Percentiles rank a stretch among this genome's conserved stretches.
phyloP scores from a whole-genome alignment of 1,284 basidiomycete genomes.

The Trametes versicolor region DNA sequence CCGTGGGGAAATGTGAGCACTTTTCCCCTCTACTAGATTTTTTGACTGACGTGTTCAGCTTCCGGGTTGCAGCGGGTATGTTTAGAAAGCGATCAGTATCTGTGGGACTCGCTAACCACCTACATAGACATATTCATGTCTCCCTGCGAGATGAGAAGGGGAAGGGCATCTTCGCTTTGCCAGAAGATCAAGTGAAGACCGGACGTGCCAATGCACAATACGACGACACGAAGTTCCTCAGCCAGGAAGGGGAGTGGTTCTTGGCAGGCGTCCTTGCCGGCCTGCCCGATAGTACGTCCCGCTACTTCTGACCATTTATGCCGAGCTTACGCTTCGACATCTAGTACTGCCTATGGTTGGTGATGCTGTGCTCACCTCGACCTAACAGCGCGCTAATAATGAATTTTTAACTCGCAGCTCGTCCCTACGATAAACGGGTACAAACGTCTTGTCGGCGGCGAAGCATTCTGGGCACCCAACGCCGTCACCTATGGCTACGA shows the following conservation, averaged over 20 bases:
- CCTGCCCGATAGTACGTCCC: slow-evolving; percentile 79
- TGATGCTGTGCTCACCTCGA: neutral
- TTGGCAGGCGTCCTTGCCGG: slow-evolving; percentile 92
- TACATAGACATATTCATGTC: slow-evolving; percentile 87
- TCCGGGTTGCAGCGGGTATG: slow-evolving; percentile 90
- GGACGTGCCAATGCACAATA: slow-evolving; percentile 78
- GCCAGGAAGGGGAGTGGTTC: slow-evolving; percentile 90
- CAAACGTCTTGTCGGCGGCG: slow-evolving; percentile 95
- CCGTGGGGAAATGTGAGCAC: slow-evolving; percentile 86
- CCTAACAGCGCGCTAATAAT: neutral
- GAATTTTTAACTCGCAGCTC: slow-evolving; percentile 55
- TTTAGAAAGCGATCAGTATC: slow-evolving; percentile 2
- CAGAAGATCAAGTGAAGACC: slow-evolving; percentile 63
- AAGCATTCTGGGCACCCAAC: slow-evolving; percentile 95
- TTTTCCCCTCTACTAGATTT: neutral
- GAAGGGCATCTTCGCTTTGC: slow-evolving; percentile 83
- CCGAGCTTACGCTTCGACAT: slow-evolving; percentile 62
- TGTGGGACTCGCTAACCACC: neutral
- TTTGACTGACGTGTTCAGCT: slow-evolving; percentile 57
- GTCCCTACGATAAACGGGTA: slow-evolving; percentile 98
- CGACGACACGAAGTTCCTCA: slow-evolving; percentile 87
- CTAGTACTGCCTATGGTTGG: slow-evolving; percentile 42
- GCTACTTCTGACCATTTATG: neutral
- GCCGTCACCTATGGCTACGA: slow-evolving; percentile 95
- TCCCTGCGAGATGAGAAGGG: slow-evolving; percentile 80